phyloP scores from a whole-genome alignment of 2,329 filamentous ascomycete species.

The Penicillium sp. region DNA sequence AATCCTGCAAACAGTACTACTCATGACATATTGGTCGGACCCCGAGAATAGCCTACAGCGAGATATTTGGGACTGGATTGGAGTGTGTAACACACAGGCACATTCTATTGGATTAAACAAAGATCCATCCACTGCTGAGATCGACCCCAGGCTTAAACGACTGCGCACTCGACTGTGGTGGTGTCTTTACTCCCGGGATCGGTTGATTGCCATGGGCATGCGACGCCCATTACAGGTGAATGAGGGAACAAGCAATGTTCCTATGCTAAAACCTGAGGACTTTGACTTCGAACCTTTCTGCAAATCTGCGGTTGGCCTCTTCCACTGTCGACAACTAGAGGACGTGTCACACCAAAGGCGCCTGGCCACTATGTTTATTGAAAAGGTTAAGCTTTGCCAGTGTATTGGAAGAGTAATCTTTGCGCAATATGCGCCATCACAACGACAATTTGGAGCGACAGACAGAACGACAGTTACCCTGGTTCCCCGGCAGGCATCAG shows the following conservation, averaged over 20 bases:
- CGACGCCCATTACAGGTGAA: constrained; percentile 84
- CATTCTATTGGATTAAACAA: constrained; percentile 86
- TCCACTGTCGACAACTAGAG: constrained; percentile 66
- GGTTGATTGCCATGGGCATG: constrained; percentile 85
- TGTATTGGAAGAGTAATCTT: constrained; percentile 83
- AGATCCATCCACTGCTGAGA: constrained; percentile 61
- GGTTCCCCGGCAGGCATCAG: constrained; percentile 76
- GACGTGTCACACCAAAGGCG: constrained; percentile 71
- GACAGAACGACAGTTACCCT: constrained; percentile 77
- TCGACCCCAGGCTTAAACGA: constrained; percentile 67
- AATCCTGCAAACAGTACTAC: constrained; percentile 76
- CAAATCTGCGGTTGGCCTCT: constrained; percentile 65
- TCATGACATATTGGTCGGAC: constrained; percentile 95
- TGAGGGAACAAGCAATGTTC: constrained; percentile 87
- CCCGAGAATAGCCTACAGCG: constrained; percentile 82
- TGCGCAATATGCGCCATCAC: constrained; percentile 83
- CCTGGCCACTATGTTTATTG: constrained; percentile 80
- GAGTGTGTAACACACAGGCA: constrained; percentile 81
- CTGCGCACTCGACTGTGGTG: constrained; percentile 91
- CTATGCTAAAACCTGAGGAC: constrained; percentile 76
- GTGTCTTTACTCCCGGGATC: constrained; percentile 90
- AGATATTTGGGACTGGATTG: constrained; percentile 95
- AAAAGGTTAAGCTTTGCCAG: constrained; percentile 82
- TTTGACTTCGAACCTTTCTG: constrained; percentile 72
- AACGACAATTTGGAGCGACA: constrained; percentile 68